Conservation (phyloP, 2,329 filamentous ascomycete species). For the Alternaria sp. region DNA sequence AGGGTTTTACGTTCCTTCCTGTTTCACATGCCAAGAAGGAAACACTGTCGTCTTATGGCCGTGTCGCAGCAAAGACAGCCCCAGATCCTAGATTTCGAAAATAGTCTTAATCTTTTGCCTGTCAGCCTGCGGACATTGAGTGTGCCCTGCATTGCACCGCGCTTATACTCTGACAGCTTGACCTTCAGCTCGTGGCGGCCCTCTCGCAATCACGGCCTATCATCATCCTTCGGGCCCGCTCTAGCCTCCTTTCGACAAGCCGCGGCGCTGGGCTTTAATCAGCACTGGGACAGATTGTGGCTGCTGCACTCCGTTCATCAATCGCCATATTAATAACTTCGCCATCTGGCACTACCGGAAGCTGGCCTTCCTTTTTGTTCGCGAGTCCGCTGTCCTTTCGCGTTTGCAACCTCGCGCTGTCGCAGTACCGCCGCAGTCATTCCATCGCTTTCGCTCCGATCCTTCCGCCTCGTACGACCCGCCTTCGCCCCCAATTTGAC, state of each 20-base stretch:
- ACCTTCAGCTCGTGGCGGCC: conserved; percentile 16
- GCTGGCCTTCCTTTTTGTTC: conserved; percentile 40
- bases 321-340: conserved; percentile 30
- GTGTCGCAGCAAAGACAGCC: not conserved
- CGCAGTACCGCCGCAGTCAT: conserved; percentile 17
- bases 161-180: conserved; percentile 8
- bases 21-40: conserved; percentile 36
- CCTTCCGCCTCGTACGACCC: conserved; percentile 24
- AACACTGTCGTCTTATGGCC: conserved; percentile 18
- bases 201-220: conserved; percentile 27
- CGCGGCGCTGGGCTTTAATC: conserved; percentile 26
- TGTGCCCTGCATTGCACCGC: conserved; percentile 7
- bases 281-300: conserved; percentile 23
- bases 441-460: conserved; percentile 13
- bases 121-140: not conserved
- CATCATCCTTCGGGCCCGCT: conserved; percentile 23
- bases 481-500: conserved; percentile 27
- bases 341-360: conserved; percentile 39
- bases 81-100: not conserved
- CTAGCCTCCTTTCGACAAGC: conserved; percentile 25
- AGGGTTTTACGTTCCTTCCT: conserved; percentile 29
- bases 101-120: not conserved
- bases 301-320: conserved; percentile 22
- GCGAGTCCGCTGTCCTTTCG: conserved; percentile 7
- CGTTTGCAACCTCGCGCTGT: conserved; percentile 18